A percentile compares a stretch with the other conserved stretches of the same genome.
Conservation (phyloP, 2,329 filamentous ascomycete genomes). For the Paraphoma sp. region DNA sequence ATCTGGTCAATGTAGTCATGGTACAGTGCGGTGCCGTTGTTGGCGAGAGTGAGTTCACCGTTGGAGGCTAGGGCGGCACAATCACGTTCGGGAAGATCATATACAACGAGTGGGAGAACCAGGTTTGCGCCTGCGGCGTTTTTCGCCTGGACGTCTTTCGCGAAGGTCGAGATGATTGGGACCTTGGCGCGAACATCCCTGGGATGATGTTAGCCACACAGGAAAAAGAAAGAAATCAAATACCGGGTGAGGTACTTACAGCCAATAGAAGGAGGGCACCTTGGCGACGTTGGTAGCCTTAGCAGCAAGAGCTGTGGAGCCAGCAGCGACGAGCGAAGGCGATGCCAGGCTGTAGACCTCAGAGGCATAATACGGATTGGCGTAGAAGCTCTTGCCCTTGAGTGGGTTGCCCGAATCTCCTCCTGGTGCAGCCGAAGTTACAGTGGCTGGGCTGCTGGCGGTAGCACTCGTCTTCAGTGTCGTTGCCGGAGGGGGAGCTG, state of each 20-base stretch:
- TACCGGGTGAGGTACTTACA: constrained; percentile 21
- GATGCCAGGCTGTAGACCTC: constrained; percentile 62
- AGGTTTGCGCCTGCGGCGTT: constrained; percentile 56
- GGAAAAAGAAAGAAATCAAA: not conserved
- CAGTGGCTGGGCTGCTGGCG: constrained; percentile 6
- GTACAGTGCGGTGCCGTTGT: constrained; percentile 58
- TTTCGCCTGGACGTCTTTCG: constrained; percentile 46
- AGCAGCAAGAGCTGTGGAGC: constrained; percentile 57
- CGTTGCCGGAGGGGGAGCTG: not conserved
- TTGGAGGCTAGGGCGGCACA: constrained; percentile 70
- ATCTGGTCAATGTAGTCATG: constrained; percentile 61
- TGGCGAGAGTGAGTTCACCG: constrained; percentile 63
- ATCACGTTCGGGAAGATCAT: constrained; percentile 68
- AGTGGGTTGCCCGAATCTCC: constrained; percentile 58
- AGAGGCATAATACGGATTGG: constrained; percentile 59
- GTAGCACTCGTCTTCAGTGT: constrained; percentile 12
- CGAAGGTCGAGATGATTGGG: constrained; percentile 53
- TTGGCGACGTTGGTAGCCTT: constrained; percentile 55
- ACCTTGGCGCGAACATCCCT: constrained; percentile 56
- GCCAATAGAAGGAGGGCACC: constrained; percentile 59
- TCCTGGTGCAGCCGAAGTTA: not conserved
- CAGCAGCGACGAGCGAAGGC: constrained; percentile 56
- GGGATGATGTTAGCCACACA: not conserved
- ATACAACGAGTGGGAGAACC: constrained; percentile 63
- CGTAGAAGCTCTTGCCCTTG: constrained; percentile 56